Evolutionary conservation across 305 asterid genomes (phyloP).

Genomic region (Ruellia speciosa): DNA sequence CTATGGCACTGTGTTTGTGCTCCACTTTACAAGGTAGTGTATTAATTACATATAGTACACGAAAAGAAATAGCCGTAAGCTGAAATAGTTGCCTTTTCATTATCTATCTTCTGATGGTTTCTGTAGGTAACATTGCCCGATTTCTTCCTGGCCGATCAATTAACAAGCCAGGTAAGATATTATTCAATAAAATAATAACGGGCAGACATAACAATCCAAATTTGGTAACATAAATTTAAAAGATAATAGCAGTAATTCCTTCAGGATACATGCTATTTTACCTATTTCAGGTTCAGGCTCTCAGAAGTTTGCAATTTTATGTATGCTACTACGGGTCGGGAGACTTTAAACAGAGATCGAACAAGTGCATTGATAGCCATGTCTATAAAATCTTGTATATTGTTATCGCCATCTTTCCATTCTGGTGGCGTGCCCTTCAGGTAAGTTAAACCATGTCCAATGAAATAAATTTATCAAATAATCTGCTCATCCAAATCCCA

Average conservation of each 20-base stretch:
- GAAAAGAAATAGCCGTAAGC: conserved; percentile 3
- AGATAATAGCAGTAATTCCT: not conserved
- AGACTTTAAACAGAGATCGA: conserved; percentile 45
- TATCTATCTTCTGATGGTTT: conserved; percentile 16
- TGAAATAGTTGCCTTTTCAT: conserved; percentile 11
- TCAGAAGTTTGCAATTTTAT: conserved; percentile 64
- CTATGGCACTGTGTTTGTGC: conserved; percentile 70
- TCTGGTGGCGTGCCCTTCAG: conserved; percentile 71
- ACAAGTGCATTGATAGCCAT: conserved; percentile 23
- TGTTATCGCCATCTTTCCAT: conserved; percentile 57
- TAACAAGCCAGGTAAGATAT: conserved; percentile 65
- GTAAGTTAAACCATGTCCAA: conserved; percentile 21
- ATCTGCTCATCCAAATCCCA: not conserved
- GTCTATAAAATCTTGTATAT: conserved; percentile 32
- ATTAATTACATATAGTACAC: not conserved
- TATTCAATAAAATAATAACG: conserved; percentile 6
- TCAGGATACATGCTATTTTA: conserved; percentile 2
- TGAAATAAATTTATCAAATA: not conserved
- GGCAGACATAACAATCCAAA: not conserved
- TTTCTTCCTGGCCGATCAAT: conserved; percentile 70
- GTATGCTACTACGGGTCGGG: conserved; percentile 71
- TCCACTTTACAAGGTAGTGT: conserved; percentile 74
- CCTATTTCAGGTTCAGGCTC: conserved; percentile 52
- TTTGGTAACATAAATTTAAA: not conserved
- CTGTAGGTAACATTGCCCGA: conserved; percentile 54